These are phyloP conservation scores for Ceratobasidium sp. DNA, from an alignment of 1,284 basidiomycete genomes.

Conservation along the genomic window DNA sequence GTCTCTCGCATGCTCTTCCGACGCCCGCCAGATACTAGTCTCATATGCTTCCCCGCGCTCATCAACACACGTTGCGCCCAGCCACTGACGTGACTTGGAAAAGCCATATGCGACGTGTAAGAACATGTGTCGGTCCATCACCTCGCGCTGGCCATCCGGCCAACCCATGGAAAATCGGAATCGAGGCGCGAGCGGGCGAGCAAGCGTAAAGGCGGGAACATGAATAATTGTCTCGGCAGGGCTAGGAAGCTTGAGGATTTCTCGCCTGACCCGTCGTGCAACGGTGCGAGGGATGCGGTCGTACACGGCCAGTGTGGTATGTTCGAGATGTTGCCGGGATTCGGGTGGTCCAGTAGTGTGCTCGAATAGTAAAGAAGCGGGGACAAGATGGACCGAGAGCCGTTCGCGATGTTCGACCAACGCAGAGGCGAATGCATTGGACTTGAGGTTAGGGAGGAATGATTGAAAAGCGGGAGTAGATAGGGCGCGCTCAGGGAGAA, in stretches of 20 bases:
- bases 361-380: constrained; percentile 62
- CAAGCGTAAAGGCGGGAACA: constrained; percentile 68
- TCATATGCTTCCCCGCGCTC: constrained; percentile 76
- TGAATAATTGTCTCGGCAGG: constrained; percentile 60
- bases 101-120: constrained; percentile 77
- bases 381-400: constrained; percentile 50
- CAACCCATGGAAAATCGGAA: constrained; percentile 56
- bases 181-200: constrained; percentile 55
- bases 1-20: constrained; percentile 11
- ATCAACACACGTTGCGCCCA: constrained; percentile 75
- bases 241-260: constrained; percentile 52
- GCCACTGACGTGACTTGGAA: constrained; percentile 71
- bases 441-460: neutral
- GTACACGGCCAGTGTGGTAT: constrained; percentile 66
- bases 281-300: constrained; percentile 69
- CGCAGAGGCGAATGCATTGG: neutral
- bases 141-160: constrained; percentile 62
- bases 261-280: constrained; percentile 63
- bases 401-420: constrained; percentile 46
- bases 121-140: constrained; percentile 70
- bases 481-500: constrained; percentile 63
- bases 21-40: constrained; percentile 61
- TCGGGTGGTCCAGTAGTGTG: constrained; percentile 53
- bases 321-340: constrained; percentile 53
- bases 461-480: constrained; percentile 43